Evolutionary conservation across 345 rosid species (phyloP), one percentile per base, ranked within the genome.

Genomic region (Eucalyptus albens): DNA sequence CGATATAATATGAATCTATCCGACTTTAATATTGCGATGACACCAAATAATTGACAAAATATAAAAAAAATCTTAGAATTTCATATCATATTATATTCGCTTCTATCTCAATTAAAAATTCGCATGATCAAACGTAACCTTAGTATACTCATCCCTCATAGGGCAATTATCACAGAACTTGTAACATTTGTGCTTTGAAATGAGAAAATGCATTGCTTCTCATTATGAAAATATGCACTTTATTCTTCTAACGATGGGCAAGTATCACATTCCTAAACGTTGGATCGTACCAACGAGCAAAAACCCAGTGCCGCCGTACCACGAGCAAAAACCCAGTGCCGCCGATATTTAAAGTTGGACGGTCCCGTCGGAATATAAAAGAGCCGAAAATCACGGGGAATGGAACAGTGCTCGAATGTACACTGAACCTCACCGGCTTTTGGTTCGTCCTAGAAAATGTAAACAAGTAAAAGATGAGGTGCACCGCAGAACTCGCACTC

Each of bases 11-110:
- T 49, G 1, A 49, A 49, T 49, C 1, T 49, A 49, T 49, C 2
- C 50, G 2, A 49, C 0, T 49, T 49, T 49, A 49, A 49, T 49
- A 49, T 0, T 13, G 0, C 0, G 2, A 49, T 49, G n/a, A 49
- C 15, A 0, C 3, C 0, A 49, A 49, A 4, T 0, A 49, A 49
- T 49, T 13, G 1, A 49, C 1, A 5, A 0, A 0, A 49, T 13
- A 49, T 49, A 49, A 49, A 49, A n/a, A 49, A 49, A 49, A 13
- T 2, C 2, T 0, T 0, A 49, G 0, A 5, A 13, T 49, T 49
- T 49, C 15, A 49, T 49, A 49, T 49, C 6, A 2, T 13, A 49
- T 49, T 2, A 13, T 13, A 49, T 5, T 5, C 6, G 5, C 0
- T 49, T 14, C 50, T 49, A 49, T 13, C 2, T 5, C 50, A 0